Evolutionary conservation across 768 basidiomycete species (phyloP), one percentile per base, ranked within the genome.

Genomic region (Psilocybe azurescens): DNA sequence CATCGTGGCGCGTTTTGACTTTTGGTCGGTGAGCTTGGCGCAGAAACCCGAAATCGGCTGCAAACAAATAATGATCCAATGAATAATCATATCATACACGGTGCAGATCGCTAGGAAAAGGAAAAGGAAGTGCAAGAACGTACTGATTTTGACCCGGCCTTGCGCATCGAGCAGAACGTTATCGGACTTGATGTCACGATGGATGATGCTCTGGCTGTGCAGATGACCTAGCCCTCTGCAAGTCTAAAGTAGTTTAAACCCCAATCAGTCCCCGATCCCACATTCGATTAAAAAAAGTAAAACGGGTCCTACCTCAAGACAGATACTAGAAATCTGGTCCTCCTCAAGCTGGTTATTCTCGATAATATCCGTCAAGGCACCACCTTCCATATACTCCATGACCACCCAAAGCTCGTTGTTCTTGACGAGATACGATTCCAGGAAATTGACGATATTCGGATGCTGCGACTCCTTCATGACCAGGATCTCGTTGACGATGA

Each of bases 381-480:
- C 96, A 56, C 95, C 95, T 76, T 98, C 95, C 95, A 98, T 98
- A 72, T 93, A 97, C 78, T 98, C 95, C 95, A 97, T 98, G 61
- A 97, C 95, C 48, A 97, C 95, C 95, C 95, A 98, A 24, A 97
- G 85, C 72, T 97, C 95, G 56, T 84, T 90, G 73, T 82, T 89
- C 77, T 91, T 91, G 56, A 97, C 87, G 48, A 98, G 85, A 75
- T 95, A 97, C 24, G 93, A 87, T 5, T 97, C 93, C 46, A 97
- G 77, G 77, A 94, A 98, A 77, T 97, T 97, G 80, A 98, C 95
- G 60, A 98, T 96, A 70, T 97, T 98, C 32, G 95, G 94, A 73
- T 97, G 95, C 65, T 95, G 94, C 29, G 93, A 95, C 75, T 96
- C 97, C 75, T 95, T 97, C 97, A 99, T 99, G 67, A 99, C 97